Evolutionary conservation across 495 filamentous ascomycete species (phyloP).

Genomic region (Aspergillus nidulans): DNA sequence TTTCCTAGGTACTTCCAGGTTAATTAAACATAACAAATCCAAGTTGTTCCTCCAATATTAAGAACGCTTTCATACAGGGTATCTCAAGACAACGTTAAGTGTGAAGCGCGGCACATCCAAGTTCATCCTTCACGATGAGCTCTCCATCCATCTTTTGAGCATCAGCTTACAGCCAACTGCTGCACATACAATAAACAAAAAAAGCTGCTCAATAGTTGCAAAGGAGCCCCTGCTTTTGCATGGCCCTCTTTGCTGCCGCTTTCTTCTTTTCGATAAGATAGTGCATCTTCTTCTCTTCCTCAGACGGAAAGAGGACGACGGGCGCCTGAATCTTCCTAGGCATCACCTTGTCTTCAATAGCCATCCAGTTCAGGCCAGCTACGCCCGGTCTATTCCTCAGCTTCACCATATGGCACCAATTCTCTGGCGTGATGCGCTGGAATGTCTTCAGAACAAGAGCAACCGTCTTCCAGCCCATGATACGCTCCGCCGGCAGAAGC

Average conservation of each 20-base stretch:
- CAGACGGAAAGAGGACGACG: neutral
- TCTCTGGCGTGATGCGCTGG: conserved; percentile 17
- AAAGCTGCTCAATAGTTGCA: neutral
- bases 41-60: neutral
- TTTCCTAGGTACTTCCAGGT: neutral
- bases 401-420: conserved; percentile 21
- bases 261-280: conserved; percentile 3
- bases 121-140: neutral
- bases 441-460: conserved; percentile 30
- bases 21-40: neutral
- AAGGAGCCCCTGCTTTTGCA: neutral
- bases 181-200: neutral
- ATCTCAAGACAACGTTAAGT: neutral
- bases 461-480: conserved; percentile 27
- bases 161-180: neutral
- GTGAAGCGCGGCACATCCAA: neutral
- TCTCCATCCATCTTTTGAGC: neutral
- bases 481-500: conserved; percentile 18
- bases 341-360: conserved; percentile 9
- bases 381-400: conserved; percentile 9
- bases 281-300: conserved; percentile 1
- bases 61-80: conserved; percentile 1
- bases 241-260: neutral
- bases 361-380: conserved; percentile 25
- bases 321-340: neutral